Base-by-base conservation (phyloP, 2,329 filamentous ascomycete genomes). In the Aspergillus sp. region DNA sequence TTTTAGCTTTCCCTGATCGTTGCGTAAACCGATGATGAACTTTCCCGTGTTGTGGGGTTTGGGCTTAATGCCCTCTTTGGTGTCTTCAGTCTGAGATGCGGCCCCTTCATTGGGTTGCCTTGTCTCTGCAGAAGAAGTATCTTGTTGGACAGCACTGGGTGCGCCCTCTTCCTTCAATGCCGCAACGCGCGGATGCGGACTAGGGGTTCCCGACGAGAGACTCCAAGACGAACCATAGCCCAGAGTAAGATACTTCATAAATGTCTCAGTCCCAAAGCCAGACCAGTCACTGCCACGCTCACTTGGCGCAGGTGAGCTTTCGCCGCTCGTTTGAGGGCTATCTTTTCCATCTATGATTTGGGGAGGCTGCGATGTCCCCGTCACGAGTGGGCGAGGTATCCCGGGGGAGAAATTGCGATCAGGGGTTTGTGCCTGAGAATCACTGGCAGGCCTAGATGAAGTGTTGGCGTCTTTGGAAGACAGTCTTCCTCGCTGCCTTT, bases 141-240 rank as follows among this genome's bases (percentile, higher is more conserved):
- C 28, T 27, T 42, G 35, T 8, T 49, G 45, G 33, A 30, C 37
- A 33, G 29, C 29, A 5, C 26, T 39, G 5, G 40, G 32, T 5
- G 42, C 39, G 27, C 35, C 37, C 8, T 54, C 56, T 40, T 46
- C 49, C 35, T 50, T 57, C 32, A 59, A 49, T 45, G 54, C 51
- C 42, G 58, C 56, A 41, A 57, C 48, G 26, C 53, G 52, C 37
- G 62, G 51, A 43, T 60, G 52, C 4, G 58, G 45, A 10, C 53
- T 51, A 31, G 53, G 42, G 8, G 52, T 56, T 39, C 57, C 65
- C 9, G 64, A 58, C 27, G 67, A 62, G 40, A 70, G 58, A 12
- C 68, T 65, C 73, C 72, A 76, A 12, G 65, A 59, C 4, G 72
- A 71, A 11, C 72, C 71, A 57, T 76, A 76, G 7, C 73, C 73